Percentiles rank a stretch among this genome's conserved stretches.
Evolutionary conservation across 805 yeast genomes (phyloP).

Genomic region (Myxozyma udenii): DNA sequence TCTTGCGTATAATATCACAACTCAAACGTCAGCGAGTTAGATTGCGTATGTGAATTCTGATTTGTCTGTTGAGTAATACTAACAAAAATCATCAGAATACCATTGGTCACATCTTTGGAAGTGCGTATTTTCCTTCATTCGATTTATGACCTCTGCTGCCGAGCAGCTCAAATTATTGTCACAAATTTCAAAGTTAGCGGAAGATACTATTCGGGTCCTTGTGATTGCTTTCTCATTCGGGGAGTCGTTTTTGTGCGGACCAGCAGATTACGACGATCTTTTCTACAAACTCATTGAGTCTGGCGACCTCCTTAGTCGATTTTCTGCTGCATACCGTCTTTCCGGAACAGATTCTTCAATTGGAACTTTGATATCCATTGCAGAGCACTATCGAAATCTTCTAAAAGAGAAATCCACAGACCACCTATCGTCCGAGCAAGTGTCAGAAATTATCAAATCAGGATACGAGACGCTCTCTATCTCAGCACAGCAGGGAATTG

Average conservation of each 20-base stretch:
- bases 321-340: constrained; percentile 27
- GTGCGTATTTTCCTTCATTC: constrained; percentile 35
- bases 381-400: constrained; percentile 27
- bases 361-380: constrained; percentile 21
- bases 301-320: constrained; percentile 31
- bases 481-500: constrained; percentile 27
- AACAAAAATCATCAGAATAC: constrained; percentile 27
- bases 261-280: constrained; percentile 37
- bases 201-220: constrained; percentile 27
- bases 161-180: constrained; percentile 6
- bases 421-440: constrained; percentile 33
- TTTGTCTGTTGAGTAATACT: background rate
- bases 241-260: constrained; percentile 37
- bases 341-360: constrained; percentile 14
- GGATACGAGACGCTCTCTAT: constrained; percentile 36
- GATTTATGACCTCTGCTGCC: constrained; percentile 29
- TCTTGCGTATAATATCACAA: constrained; percentile 22
- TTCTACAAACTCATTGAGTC: constrained; percentile 36
- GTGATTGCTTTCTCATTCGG: constrained; percentile 36
- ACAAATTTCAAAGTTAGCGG: constrained; percentile 28
- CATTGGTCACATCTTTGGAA: constrained; percentile 44
- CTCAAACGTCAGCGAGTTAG: constrained; percentile 21
- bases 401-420: constrained; percentile 18
- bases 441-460: constrained; percentile 33
- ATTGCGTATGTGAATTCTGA: constrained; percentile 20